phyloP scores from a whole-genome alignment of 2,329 filamentous ascomycete genomes.

The Metarhizium guizhouense region DNA sequence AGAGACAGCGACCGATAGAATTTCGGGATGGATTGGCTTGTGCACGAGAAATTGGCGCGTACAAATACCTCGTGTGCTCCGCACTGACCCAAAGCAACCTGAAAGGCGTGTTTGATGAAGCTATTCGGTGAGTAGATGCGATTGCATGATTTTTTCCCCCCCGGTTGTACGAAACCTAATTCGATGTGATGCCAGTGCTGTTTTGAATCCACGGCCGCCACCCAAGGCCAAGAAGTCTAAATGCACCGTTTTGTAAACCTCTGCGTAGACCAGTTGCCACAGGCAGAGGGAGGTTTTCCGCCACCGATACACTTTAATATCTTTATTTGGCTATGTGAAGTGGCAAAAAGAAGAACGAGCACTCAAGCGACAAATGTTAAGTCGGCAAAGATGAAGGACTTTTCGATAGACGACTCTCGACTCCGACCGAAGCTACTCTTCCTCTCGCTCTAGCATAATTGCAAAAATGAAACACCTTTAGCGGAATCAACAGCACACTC shows the following conservation, averaged over 20 bases:
- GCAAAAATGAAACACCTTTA: not conserved
- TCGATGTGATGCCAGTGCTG: constrained; percentile 41
- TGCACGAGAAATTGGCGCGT: constrained; percentile 88
- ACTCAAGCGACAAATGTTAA: not conserved
- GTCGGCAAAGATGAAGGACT: not conserved
- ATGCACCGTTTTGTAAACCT: constrained; percentile 58
- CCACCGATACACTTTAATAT: constrained; percentile 3
- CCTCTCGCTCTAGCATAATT: not conserved
- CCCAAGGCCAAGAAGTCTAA: constrained; percentile 55
- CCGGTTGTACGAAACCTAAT: not conserved
- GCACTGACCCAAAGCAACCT: constrained; percentile 92
- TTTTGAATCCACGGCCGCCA: constrained; percentile 58
- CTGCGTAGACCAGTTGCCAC: not conserved
- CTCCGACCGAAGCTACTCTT: not conserved
- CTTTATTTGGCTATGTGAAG: constrained; percentile 1
- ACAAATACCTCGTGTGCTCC: constrained; percentile 97
- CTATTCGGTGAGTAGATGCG: constrained; percentile 67
- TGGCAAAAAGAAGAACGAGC: constrained; percentile 1
- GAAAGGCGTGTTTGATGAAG: constrained; percentile 98
- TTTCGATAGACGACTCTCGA: not conserved
- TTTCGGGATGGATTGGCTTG: constrained; percentile 86
- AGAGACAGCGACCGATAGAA: constrained; percentile 27
- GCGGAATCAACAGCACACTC: not conserved
- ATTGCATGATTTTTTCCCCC: not conserved
- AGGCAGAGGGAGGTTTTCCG: not conserved